A percentile compares a stretch with the other conserved stretches of the same genome.
These are phyloP conservation scores for Globisporangium apiculatum DNA, from an alignment of 352 stramenopile species.

Conservation along the genomic window DNA sequence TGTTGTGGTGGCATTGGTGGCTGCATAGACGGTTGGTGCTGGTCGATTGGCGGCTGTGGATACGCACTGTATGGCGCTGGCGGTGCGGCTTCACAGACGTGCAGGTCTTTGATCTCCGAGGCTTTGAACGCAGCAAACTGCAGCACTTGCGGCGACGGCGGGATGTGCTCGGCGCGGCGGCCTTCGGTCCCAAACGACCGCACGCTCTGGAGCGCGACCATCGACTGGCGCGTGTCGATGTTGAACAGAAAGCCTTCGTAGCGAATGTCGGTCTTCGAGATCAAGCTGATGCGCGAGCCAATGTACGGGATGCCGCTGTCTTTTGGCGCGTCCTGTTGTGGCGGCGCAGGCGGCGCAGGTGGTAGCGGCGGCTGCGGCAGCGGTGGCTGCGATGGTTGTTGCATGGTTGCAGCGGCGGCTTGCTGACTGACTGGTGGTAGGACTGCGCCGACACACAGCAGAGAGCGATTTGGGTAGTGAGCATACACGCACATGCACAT, in stretches of 20 bases:
- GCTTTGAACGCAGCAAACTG: constrained; percentile 82
- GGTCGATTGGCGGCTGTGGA: constrained; percentile 7
- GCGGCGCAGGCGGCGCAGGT: background rate
- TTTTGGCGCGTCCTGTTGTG: constrained; percentile 15
- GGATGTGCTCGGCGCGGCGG: constrained; percentile 62
- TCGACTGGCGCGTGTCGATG: constrained; percentile 80
- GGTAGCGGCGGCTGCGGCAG: constrained; percentile 14
- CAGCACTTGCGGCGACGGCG: constrained; percentile 63
- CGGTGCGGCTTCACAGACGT: constrained; percentile 72
- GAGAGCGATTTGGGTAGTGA: background rate
- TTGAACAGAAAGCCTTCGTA: constrained; percentile 85
- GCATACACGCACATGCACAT: background rate
- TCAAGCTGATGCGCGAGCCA: constrained; percentile 72
- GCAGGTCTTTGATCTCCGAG: constrained; percentile 79
- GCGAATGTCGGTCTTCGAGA: constrained; percentile 86
- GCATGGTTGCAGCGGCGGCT: background rate
- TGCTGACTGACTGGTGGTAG: background rate
- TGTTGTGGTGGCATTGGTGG: constrained; percentile 9
- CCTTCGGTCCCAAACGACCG: constrained; percentile 82
- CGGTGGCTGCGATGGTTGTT: constrained; percentile 10
- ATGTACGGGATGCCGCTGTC: constrained; percentile 76
- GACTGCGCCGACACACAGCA: background rate
- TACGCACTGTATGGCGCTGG: constrained; percentile 8
- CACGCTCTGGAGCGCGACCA: constrained; percentile 72
- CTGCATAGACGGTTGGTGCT: constrained; percentile 14